A percentile compares a stretch with the other conserved stretches of the same genome.
Evolutionary conservation across 805 yeast genomes (phyloP).

Genomic region (Yarrowia keelungensis): DNA sequence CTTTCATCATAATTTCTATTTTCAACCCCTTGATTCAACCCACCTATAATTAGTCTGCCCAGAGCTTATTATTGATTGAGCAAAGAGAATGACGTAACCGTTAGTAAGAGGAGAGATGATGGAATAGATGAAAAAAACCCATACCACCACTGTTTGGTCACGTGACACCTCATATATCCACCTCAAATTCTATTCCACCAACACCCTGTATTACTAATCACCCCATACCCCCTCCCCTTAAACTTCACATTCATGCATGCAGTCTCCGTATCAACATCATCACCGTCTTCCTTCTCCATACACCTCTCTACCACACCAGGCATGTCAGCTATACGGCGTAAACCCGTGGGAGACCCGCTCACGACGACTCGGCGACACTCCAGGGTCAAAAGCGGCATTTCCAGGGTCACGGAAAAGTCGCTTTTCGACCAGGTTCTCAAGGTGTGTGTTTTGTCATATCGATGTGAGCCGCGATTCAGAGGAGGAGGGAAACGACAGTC

Average conservation of each 20-base stretch:
- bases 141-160: background rate
- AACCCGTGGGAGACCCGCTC: constrained; percentile 32
- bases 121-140: background rate
- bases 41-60: background rate
- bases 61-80: background rate
- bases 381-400: constrained; percentile 13
- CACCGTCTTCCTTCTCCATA: background rate
- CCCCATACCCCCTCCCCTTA: constrained; percentile 2
- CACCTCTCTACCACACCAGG: background rate
- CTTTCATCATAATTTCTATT: too few species aligned
- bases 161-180: background rate
- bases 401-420: constrained; percentile 20
- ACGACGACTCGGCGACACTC: constrained; percentile 18
- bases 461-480: constrained; percentile 36
- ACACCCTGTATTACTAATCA: background rate
- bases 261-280: constrained; percentile 42
- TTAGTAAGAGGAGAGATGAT: background rate
- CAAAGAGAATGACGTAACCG: background rate
- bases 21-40: constrained; percentile 1
- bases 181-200: background rate
- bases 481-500: constrained; percentile 39
- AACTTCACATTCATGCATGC: constrained; percentile 13
- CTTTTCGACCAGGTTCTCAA: constrained; percentile 38
- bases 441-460: constrained; percentile 24
- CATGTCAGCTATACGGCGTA: constrained; percentile 34